Evolutionary conservation across 1,284 basidiomycete genomes (phyloP), one percentile per base, ranked within the genome.

Genomic region (Sporisorium scitamineum): DNA sequence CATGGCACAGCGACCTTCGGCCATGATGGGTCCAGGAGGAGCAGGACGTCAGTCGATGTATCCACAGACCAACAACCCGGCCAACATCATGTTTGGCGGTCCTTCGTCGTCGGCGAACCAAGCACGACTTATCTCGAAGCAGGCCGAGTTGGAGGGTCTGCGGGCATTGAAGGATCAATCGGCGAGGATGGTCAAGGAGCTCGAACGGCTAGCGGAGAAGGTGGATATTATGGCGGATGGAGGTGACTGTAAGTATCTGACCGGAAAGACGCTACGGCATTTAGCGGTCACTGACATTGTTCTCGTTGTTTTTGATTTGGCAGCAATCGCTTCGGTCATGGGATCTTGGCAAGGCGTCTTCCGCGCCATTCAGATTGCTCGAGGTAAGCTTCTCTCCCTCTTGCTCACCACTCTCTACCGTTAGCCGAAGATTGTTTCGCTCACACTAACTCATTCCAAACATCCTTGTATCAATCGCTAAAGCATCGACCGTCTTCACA

Each of bases 261-360:
- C 8, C 8, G 44, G 44, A 29, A 4, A 39, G 16, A 5, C 8
- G 10, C 34, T 14, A 39, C 37, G 8, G 6, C 13, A 22, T 16
- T 27, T 47, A n/a, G 9, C 11, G 18, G 27, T 20, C 18, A 44
- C 52, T 59, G 42, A 65, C 63, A 13, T 18, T 41, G 3, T 31
- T 22, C 26, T 27, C 20, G 31, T 16, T 54, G 13, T n/a, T 26
- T 42, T 20, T 26, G n/a, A 10, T 16, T 4, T n/a, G 8, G 22
- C 27, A 83, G 81, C 80, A n/a, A 78, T 83, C n/a, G 81, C 82
- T 2, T 70, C 72, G 14, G 82, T 84, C 5, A 78, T 83, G 78
- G 56, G 70, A 2, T 78, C 76, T 16, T 84, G 82, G 82, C 77
- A 82, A 32, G 82, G 82, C 59, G 82, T 84, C 9, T 84, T 84